phyloP scores from a whole-genome alignment of 108 stramenopile species.

The Stephanodiscus minutulus region DNA sequence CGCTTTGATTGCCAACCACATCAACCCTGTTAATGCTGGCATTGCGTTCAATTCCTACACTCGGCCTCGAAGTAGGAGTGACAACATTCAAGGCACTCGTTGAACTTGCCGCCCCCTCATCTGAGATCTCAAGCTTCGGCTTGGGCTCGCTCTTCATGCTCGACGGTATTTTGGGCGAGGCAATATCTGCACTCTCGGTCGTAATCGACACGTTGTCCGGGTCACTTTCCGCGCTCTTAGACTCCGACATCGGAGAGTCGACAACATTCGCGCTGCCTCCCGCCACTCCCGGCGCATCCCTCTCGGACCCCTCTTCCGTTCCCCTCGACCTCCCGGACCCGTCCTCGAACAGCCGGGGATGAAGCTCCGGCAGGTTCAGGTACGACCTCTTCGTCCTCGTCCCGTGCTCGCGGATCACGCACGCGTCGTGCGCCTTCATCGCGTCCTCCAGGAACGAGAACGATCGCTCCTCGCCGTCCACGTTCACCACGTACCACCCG shows the following conservation, averaged over 20 bases:
- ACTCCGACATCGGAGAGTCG: background rate
- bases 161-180: background rate
- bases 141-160: background rate
- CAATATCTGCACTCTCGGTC: background rate
- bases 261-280: background rate
- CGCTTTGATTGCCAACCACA: background rate
- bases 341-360: background rate
- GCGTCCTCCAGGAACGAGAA: slow-evolving; percentile 1
- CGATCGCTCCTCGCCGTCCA: background rate
- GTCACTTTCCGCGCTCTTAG: background rate
- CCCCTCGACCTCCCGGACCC: background rate
- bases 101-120: background rate
- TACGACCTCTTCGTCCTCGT: slow-evolving; percentile 6
- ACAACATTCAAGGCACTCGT: background rate
- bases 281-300: background rate
- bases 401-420: too few relatives aligned
- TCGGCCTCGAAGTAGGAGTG: background rate
- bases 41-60: background rate
- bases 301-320: background rate
- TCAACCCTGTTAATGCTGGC: too few relatives aligned
- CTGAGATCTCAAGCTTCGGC: background rate
- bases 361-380: slow-evolving; percentile 12
- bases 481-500: slow-evolving; percentile 11
- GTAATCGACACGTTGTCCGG: background rate
- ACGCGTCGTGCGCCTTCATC: too few relatives aligned